Base-by-base conservation (phyloP, 1,284 basidiomycete genomes). In the Rugosomyces carneus region DNA sequence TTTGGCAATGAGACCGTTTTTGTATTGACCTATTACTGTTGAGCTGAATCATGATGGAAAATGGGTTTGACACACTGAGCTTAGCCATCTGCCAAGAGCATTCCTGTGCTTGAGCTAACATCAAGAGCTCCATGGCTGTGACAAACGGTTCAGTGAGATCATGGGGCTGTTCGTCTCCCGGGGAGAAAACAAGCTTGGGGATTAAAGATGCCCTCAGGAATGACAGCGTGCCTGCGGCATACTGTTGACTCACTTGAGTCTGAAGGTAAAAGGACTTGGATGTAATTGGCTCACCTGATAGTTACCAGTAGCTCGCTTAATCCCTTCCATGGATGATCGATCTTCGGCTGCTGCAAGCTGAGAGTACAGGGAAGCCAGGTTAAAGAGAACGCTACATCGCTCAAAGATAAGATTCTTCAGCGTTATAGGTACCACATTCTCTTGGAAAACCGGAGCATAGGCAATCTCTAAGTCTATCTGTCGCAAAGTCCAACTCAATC, bases 101-200 rank as follows among this genome's bases (percentile, higher is more conserved):
- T 69, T 99, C 95, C 59, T 98, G 94, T 0, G 93, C 94, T 67
- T 98, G 93, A 0, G 93, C 93, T 1, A 97, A 75, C 79, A 93
- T 89, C 45, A 97, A 75, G 53, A 71, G 77, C 56, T 89, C 78
- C 18, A 98, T 60, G 18, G 81, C 73, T 36, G 71, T 72, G 18
- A 93, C 58, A 54, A 86, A 82, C 0, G 76, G 60, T 29, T 71
- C 66, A 0, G 81, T 78, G 40, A 95, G 72, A 63, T 95, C 89
- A 19, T 72, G 58, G 0, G 81, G 77, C 29, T 77, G 70, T 52
- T 83, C 75, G 15, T 76, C 71, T 18, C 76, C 67, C 1, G 77
- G 65, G 0, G 81, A 70, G 19, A 73, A 64, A 0, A 60, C 53
- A 9, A 89, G 62, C 48, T 73, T 76, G 5, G 84, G 84, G 2